phyloP scores from a whole-genome alignment of 2,329 filamentous ascomycete genomes.

The Neonectria faginata region DNA sequence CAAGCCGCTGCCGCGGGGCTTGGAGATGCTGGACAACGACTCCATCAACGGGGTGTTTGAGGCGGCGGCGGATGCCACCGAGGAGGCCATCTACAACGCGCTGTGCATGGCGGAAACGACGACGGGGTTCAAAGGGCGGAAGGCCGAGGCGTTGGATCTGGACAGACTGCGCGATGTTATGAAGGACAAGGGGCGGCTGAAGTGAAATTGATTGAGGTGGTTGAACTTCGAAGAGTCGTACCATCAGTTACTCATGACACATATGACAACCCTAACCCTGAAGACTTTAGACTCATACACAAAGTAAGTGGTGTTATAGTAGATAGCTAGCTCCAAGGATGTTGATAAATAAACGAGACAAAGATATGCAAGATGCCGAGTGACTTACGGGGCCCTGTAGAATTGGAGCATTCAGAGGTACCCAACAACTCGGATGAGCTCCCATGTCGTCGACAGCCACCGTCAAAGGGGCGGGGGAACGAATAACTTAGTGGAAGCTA shows the following conservation, averaged over 20 bases:
- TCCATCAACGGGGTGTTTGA: slow-evolving; percentile 72
- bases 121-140: slow-evolving; percentile 63
- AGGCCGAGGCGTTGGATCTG: slow-evolving; percentile 62
- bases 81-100: slow-evolving; percentile 75
- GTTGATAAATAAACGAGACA: not conserved
- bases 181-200: slow-evolving; percentile 38
- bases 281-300: no score
- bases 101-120: slow-evolving; percentile 71
- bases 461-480: slow-evolving; percentile 24
- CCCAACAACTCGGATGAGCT: not conserved
- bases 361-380: not conserved
- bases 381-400: not conserved
- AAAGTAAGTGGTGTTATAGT: no score
- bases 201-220: not conserved
- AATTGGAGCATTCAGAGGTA: not conserved
- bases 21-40: slow-evolving; percentile 61
- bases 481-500: slow-evolving; percentile 3
- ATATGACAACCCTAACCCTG: not conserved
- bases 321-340: no score
- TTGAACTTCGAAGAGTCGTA: not conserved
- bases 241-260: no score
- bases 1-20: slow-evolving; percentile 43
- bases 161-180: slow-evolving; percentile 60
- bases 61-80: slow-evolving; percentile 70
- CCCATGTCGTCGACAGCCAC: slow-evolving; percentile 3